These are phyloP conservation scores for Blakeslea trispora DNA, from an alignment of 371 early-diverging fungal genomes.

Conservation along the genomic window DNA sequence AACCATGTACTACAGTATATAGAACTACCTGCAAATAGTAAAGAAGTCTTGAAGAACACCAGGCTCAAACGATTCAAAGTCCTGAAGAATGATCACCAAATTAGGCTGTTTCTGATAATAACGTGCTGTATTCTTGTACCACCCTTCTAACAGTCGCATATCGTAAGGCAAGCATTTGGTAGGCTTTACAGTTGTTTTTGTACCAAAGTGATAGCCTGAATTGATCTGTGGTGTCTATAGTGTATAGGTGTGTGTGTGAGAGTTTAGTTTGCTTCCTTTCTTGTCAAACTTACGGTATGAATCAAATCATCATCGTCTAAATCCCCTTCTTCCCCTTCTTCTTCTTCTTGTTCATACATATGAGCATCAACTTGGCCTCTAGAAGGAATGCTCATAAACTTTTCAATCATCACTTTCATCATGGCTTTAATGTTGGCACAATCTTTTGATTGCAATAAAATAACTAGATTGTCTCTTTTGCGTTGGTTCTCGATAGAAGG, in stretches of 20 bases:
- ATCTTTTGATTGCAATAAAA: conserved; percentile 67
- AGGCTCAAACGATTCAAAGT: conserved; percentile 84
- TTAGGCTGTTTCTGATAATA: conserved; percentile 30
- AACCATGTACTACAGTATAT: background rate
- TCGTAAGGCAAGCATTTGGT: conserved; percentile 51
- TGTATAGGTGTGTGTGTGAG: background rate
- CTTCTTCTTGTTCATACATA: conserved; percentile 26
- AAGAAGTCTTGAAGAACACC: conserved; percentile 74
- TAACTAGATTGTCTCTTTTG: conserved; percentile 48
- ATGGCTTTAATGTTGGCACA: conserved; percentile 58
- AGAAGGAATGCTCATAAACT: conserved; percentile 39
- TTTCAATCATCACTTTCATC: conserved; percentile 63
- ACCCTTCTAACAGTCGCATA: conserved; percentile 63
- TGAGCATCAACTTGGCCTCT: conserved; percentile 26
- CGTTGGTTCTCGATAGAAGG: conserved; percentile 30
- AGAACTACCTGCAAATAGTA: conserved; percentile 65
- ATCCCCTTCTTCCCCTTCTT: conserved; percentile 31
- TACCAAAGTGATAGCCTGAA: conserved; percentile 1
- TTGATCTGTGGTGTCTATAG: conserved; percentile 2
- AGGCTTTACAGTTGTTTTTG: conserved; percentile 10
- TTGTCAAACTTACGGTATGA: conserved; percentile 8
- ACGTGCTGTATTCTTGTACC: conserved; percentile 53
- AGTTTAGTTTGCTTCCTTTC: background rate
- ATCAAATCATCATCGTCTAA: conserved; percentile 27
- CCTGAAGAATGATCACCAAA: conserved; percentile 79